These are phyloP conservation scores for Metschnikowia reukaufii DNA, from an alignment of 805 yeast species.

Conservation along the genomic window DNA sequence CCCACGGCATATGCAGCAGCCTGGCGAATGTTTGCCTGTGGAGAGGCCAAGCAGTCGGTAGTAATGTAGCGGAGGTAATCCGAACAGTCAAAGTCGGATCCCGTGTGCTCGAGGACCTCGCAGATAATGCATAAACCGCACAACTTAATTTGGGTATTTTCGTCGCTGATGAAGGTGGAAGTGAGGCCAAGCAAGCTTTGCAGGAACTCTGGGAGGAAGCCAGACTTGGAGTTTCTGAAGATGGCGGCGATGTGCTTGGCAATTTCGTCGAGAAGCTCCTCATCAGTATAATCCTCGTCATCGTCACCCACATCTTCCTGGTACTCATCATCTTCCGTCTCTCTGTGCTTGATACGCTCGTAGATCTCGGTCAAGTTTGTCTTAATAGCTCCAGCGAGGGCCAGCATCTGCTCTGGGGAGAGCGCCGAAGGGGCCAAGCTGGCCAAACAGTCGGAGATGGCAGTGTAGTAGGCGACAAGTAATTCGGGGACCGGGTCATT, in stretches of 20 bases:
- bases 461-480: conserved; percentile 71
- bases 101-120: conserved; percentile 79
- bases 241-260: conserved; percentile 70
- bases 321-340: conserved; percentile 77
- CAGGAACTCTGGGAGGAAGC: conserved; percentile 66
- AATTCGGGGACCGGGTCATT: conserved; percentile 84
- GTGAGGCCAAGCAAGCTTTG: conserved; percentile 56
- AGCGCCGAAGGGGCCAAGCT: conserved; percentile 66
- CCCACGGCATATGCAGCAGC: conserved; percentile 86
- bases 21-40: conserved; percentile 77
- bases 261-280: conserved; percentile 83
- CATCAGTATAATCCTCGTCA: conserved; percentile 86
- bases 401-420: conserved; percentile 52
- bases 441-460: conserved; percentile 65
- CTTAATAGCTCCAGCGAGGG: conserved; percentile 59
- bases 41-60: conserved; percentile 63
- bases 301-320: conserved; percentile 83
- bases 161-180: conserved; percentile 60
- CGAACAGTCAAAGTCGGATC: conserved; percentile 64
- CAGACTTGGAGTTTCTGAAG: conserved; percentile 59
- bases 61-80: conserved; percentile 64
- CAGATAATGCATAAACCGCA: conserved; percentile 80
- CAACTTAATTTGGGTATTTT: conserved; percentile 63
- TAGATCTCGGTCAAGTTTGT: conserved; percentile 64
- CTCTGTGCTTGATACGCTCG: conserved; percentile 70